Percentiles rank a stretch among this genome's conserved stretches.
Conservation (phyloP, 208 protist genomes). For the Vickermania spadyakhi region DNA sequence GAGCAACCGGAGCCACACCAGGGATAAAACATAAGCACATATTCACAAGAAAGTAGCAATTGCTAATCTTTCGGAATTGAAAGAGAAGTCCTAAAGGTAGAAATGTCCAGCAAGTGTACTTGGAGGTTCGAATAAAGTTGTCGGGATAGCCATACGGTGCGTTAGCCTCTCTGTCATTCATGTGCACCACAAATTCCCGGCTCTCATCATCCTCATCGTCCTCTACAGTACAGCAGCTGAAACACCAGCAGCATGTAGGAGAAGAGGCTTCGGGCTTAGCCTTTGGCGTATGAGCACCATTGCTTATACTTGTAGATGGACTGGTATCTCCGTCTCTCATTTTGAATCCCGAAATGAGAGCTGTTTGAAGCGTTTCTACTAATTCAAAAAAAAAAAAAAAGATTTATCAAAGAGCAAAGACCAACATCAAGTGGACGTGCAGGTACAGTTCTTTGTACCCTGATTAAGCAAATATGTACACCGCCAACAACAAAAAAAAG, state of each 20-base stretch:
- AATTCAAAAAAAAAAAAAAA: no score
- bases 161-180: conserved; percentile 69
- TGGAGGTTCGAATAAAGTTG: conserved; percentile 91
- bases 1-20: conserved; percentile 81
- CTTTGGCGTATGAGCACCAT: conserved; percentile 15
- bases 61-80: conserved; percentile 90
- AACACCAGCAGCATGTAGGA: conserved; percentile 26
- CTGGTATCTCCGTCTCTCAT: no score
- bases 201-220: conserved; percentile 24
- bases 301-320: no score
- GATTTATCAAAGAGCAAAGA: no score
- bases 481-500: no score
- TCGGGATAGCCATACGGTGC: conserved; percentile 47
- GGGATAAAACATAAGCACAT: conserved; percentile 90
- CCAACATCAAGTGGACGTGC: no score
- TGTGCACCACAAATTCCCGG: conserved; percentile 65
- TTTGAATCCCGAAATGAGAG: no score
- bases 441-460: no score
- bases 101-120: conserved; percentile 91
- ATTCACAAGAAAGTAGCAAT: conserved; percentile 94
- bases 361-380: no score
- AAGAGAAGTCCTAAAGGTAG: conserved; percentile 89
- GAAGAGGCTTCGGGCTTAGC: conserved; percentile 17
- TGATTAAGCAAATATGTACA: no score
- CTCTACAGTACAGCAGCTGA: conserved; percentile 20